Percentiles rank a stretch among this genome's conserved stretches.
Conservation (phyloP, 129 eudicot species). For the Erigeron canadensis region DNA sequence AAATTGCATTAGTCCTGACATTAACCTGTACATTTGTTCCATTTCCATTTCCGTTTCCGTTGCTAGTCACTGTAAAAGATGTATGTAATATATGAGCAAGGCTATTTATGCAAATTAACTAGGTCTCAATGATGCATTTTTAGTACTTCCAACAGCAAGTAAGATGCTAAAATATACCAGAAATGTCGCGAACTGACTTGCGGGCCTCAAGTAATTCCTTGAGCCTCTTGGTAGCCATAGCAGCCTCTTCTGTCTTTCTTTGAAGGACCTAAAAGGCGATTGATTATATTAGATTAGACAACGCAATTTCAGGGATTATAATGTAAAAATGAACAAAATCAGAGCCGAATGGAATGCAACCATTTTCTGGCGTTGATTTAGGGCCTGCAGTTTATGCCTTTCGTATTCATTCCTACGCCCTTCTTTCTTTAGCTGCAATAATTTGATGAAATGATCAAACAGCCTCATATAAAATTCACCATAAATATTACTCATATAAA, state of each 20-base stretch:
- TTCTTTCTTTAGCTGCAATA: slow-evolving; percentile 80
- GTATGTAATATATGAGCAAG: background rate
- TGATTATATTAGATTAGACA: slow-evolving; percentile 4
- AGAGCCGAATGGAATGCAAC: slow-evolving; percentile 41
- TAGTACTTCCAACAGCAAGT: background rate
- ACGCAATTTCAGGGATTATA: background rate
- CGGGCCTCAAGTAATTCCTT: slow-evolving; percentile 98
- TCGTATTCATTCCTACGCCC: slow-evolving; percentile 97
- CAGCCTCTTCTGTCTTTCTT: slow-evolving; percentile 99
- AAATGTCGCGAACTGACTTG: slow-evolving; percentile 81
- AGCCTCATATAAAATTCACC: background rate
- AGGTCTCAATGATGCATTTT: background rate
- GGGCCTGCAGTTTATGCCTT: slow-evolving; percentile 89
- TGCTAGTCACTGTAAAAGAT: slow-evolving; percentile 54
- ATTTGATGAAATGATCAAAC: background rate
- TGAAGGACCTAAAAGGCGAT: slow-evolving; percentile 77
- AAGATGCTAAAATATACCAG: slow-evolving; percentile 45
- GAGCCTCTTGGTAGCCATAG: slow-evolving; percentile 97
- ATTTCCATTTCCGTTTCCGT: slow-evolving; percentile 79
- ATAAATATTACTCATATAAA: slow-evolving; percentile 7
- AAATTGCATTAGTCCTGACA: background rate
- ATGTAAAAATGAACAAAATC: background rate
- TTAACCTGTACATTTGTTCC: slow-evolving; percentile 84
- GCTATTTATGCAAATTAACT: background rate
- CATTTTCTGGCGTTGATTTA: slow-evolving; percentile 98